Percentiles rank a stretch among this genome's conserved stretches.
Evolutionary conservation across 163 green algal species (phyloP).

Genomic region (Smithsoniella earleae): DNA sequence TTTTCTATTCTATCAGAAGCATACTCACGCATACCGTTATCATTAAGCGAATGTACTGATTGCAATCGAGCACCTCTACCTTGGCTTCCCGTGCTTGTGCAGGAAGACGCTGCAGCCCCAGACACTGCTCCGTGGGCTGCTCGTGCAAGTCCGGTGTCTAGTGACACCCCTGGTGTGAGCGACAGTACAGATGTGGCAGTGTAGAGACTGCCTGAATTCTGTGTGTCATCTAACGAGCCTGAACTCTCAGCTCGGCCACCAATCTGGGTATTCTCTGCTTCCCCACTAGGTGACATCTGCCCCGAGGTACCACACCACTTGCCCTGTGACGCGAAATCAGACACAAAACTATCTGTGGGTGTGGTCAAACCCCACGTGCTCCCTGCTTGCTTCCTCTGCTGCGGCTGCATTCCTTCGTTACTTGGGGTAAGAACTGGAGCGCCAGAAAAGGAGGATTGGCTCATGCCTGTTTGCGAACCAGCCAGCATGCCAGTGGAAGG

Average conservation of each 20-base stretch:
- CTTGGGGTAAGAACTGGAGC: no score
- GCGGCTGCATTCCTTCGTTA: no score
- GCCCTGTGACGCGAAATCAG: background rate
- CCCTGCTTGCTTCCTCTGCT: background rate
- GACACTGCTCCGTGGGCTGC: background rate
- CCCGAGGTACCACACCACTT: no score
- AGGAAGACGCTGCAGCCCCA: no score
- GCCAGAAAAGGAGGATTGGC: background rate
- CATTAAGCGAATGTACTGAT: background rate
- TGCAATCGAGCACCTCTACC: background rate
- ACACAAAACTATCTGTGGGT: background rate
- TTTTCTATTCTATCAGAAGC: background rate
- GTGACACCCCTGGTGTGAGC: background rate
- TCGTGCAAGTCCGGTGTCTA: background rate
- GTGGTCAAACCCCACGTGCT: background rate
- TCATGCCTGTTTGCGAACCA: background rate
- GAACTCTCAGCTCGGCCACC: background rate
- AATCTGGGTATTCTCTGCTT: no score
- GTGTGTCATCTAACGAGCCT: slow-evolving; percentile 2
- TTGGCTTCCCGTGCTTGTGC: no score
- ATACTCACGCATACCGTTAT: background rate
- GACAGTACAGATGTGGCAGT: background rate
- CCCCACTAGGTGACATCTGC: no score
- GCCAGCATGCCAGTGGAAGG: background rate
- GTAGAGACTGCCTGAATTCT: slow-evolving; percentile 27